Conservation (phyloP, 768 basidiomycete species). For the Suillus brevipes region DNA sequence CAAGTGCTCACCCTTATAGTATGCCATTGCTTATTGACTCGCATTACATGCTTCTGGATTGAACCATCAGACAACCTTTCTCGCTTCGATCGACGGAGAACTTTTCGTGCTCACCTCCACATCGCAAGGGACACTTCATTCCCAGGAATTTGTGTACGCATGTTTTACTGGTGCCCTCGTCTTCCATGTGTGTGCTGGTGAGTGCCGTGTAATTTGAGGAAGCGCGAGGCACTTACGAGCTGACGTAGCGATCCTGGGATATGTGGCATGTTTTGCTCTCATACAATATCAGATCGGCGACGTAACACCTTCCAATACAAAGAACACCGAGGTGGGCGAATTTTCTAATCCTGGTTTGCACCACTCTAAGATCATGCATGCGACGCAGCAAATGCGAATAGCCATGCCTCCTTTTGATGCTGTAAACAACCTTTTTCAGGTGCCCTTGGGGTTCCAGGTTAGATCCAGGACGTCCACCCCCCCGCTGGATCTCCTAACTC, state of each 20-base stretch:
- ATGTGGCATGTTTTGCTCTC: slow-evolving; percentile 29
- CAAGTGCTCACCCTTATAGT: slow-evolving; percentile 32
- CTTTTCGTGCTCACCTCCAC: slow-evolving; percentile 28
- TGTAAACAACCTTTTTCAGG: too few species aligned
- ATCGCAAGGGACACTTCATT: slow-evolving; percentile 15
- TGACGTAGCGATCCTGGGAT: slow-evolving; percentile 27
- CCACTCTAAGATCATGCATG: neutral
- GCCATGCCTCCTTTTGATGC: neutral
- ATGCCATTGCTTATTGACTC: neutral
- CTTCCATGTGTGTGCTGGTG: slow-evolving; percentile 32
- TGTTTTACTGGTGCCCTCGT: slow-evolving; percentile 32
- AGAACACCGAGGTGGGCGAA: neutral
- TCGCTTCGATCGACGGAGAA: slow-evolving; percentile 28
- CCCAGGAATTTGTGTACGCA: slow-evolving; percentile 28
- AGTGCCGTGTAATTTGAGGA: slow-evolving; percentile 5
- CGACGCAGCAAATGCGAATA: neutral
- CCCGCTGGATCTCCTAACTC: slow-evolving; percentile 23
- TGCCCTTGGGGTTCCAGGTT: neutral
- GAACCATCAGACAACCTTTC: slow-evolving; percentile 28
- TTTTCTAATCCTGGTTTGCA: neutral
- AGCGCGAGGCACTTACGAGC: neutral
- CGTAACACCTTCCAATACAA: neutral
- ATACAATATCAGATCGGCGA: slow-evolving; percentile 30
- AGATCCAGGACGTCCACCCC: neutral
- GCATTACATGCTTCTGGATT: slow-evolving; percentile 1